These are phyloP conservation scores for Pezicula rhizophila DNA, from an alignment of 2,329 filamentous ascomycete genomes.

Conservation along the genomic window DNA sequence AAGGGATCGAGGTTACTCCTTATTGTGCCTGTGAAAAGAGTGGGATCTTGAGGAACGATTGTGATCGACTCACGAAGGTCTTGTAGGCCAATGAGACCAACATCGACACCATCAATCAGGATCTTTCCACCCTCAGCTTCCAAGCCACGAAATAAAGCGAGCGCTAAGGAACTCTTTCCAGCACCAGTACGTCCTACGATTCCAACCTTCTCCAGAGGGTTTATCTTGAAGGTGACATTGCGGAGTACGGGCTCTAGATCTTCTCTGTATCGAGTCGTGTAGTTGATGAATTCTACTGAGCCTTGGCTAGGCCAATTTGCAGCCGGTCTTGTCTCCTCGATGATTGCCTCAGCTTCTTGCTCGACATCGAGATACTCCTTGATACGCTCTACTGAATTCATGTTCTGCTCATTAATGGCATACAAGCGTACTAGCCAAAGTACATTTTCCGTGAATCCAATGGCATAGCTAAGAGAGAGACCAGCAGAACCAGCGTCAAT, in stretches of 20 bases:
- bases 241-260: constrained; percentile 85
- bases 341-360: constrained; percentile 75
- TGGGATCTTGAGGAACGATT: constrained; percentile 96
- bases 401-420: constrained; percentile 94
- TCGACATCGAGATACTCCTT: constrained; percentile 97
- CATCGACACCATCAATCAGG: constrained; percentile 84
- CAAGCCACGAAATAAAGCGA: constrained; percentile 88
- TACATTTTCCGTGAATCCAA: constrained; percentile 95
- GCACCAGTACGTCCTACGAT: constrained; percentile 94
- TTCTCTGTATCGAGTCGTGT: constrained; percentile 81
- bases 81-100: constrained; percentile 82
- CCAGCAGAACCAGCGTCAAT: constrained; percentile 90
- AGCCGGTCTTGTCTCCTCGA: constrained; percentile 72
- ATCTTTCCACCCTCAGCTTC: constrained; percentile 90
- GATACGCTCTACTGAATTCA: constrained; percentile 97
- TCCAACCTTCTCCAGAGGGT: constrained; percentile 84
- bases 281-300: constrained; percentile 79
- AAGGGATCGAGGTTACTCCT: constrained; percentile 93
- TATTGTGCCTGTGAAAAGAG: constrained; percentile 87
- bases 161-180: constrained; percentile 89
- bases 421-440: constrained; percentile 95
- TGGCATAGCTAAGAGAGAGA: constrained; percentile 89
- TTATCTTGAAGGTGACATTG: constrained; percentile 78
- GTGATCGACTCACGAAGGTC: constrained; percentile 91
- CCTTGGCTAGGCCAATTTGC: constrained; percentile 81